These are phyloP conservation scores for Russula vinacea DNA, from an alignment of 768 basidiomycete species.

Conservation along the genomic window DNA sequence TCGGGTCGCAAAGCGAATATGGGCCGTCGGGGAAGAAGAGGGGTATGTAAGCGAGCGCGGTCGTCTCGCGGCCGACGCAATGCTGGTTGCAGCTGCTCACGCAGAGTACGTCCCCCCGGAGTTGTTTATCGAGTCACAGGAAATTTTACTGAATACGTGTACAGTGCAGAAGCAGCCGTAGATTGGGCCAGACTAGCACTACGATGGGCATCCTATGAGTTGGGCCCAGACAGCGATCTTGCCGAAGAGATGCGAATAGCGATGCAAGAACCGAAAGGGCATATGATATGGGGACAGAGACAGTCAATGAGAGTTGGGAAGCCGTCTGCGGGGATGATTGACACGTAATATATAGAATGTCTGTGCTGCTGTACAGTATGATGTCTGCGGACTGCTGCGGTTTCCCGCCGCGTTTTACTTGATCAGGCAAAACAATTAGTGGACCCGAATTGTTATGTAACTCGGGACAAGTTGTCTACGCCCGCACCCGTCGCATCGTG, in stretches of 20 bases:
- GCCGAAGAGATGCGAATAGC: slow-evolving; percentile 41
- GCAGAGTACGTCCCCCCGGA: slow-evolving; percentile 49
- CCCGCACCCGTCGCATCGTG: background rate
- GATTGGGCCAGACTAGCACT: slow-evolving; percentile 51
- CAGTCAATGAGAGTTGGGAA: slow-evolving; percentile 25
- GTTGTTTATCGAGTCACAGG: background rate
- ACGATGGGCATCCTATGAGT: slow-evolving; percentile 55
- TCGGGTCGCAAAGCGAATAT: slow-evolving; percentile 48
- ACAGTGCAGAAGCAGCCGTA: slow-evolving; percentile 45
- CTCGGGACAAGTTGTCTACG: background rate
- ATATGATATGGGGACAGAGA: slow-evolving; percentile 49
- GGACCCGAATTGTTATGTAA: slow-evolving; percentile 15
- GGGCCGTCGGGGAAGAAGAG: slow-evolving; percentile 57
- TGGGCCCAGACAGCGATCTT: slow-evolving; percentile 54
- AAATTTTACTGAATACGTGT: slow-evolving; percentile 2
- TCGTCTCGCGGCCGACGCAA: slow-evolving; percentile 57
- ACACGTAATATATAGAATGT: background rate
- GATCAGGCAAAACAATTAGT: background rate
- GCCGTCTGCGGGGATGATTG: slow-evolving; percentile 15
- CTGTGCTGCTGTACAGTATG: background rate
- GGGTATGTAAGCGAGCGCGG: slow-evolving; percentile 67
- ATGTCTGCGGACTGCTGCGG: too few relatives aligned
- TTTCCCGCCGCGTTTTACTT: too few relatives aligned
- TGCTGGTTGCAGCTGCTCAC: slow-evolving; percentile 58
- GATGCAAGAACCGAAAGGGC: slow-evolving; percentile 40